Conservation (phyloP, 2,329 filamentous ascomycete genomes). For the Metarhizium anisopliae region DNA sequence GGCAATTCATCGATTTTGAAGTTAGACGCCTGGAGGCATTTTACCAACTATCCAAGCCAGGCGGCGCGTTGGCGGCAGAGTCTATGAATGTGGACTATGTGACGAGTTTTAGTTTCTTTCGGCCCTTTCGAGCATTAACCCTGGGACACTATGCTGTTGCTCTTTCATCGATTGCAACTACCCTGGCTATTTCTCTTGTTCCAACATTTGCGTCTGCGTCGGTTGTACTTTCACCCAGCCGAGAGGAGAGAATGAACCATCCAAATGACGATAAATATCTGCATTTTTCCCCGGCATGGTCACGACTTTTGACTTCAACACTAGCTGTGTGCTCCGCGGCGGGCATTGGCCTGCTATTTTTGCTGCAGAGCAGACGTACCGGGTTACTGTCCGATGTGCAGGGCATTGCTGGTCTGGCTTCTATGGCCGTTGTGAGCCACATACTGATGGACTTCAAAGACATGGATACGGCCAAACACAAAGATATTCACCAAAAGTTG, state of each 20-base stretch:
- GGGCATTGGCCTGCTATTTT: conserved; percentile 48
- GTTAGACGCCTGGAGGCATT: conserved; percentile 59
- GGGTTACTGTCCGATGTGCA: conserved; percentile 60
- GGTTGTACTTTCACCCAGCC: conserved; percentile 46
- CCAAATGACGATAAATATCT: conserved; percentile 42
- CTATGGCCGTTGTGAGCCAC: conserved; percentile 66
- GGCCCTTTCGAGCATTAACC: conserved; percentile 53
- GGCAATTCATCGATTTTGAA: conserved; percentile 59
- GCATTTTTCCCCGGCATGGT: conserved; percentile 47
- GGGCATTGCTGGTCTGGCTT: conserved; percentile 64
- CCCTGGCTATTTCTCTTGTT: conserved; percentile 58
- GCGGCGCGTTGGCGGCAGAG: conserved; percentile 52
- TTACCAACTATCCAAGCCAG: conserved; percentile 53
- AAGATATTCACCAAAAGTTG: conserved; percentile 60
- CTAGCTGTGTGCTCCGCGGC: conserved; percentile 49
- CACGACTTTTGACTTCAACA: conserved; percentile 48
- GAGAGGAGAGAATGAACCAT: conserved; percentile 31
- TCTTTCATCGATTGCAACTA: conserved; percentile 53
- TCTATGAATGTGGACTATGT: conserved; percentile 69
- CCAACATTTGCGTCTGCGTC: conserved; percentile 60
- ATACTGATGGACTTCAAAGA: conserved; percentile 67
- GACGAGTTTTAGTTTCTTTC: conserved; percentile 56
- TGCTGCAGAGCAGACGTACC: conserved; percentile 53
- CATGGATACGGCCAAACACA: conserved; percentile 57
- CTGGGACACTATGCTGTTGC: conserved; percentile 60